Evolutionary conservation across 208 protist species (phyloP), one percentile per base, ranked within the genome.

Genomic region (Strigomonas culicis): DNA sequence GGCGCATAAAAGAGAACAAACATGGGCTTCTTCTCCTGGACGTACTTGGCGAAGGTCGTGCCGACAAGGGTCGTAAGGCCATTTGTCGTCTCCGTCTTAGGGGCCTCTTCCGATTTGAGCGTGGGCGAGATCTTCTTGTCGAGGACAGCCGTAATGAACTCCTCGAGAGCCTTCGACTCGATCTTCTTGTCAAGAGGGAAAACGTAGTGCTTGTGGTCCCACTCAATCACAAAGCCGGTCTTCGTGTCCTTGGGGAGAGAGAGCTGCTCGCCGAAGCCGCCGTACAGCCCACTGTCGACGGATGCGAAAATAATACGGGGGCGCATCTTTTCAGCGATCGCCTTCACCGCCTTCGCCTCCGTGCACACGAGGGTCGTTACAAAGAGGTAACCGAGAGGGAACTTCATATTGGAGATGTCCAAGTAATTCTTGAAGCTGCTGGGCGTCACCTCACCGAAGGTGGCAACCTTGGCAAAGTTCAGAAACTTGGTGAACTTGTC

Each of bases 1-100:
- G 95, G 94, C 19, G 96, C 97, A 73, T 98, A 98, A 69, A 98
- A 98, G 69, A 97, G 82, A 28, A 99, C 74, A 41, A 99, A 84
- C 17, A 97, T 86, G 69, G 96, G 78, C 68, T 97, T 96, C 28
- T 65, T 71, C 46, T 72, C 58, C 15, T 71, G 59, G 19, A 84
- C 51, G 72, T 91, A 79, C 30, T 84, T 74, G 24, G 50, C 56
- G 10, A 95, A 57, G 24, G 79, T 89, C 2, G 74, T 69, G 46
- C 72, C 87, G 31, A 96, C 90, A 49, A 96, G 70, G 27, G 84
- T 93, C 19, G 90, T 96, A 27, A 93, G 69, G 39, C 90, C 90
- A 52, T 87, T 73, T 52, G 79, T 72, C 31, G 86, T 93, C 61
- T 92, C 84, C 56, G 63, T 59, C 32, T 82, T 74, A 32, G 90